Percentiles rank a stretch among this genome's conserved stretches.
These are phyloP conservation scores for Colletotrichum euphorbiae DNA, from an alignment of 2,329 filamentous ascomycete genomes.

Conservation along the genomic window DNA sequence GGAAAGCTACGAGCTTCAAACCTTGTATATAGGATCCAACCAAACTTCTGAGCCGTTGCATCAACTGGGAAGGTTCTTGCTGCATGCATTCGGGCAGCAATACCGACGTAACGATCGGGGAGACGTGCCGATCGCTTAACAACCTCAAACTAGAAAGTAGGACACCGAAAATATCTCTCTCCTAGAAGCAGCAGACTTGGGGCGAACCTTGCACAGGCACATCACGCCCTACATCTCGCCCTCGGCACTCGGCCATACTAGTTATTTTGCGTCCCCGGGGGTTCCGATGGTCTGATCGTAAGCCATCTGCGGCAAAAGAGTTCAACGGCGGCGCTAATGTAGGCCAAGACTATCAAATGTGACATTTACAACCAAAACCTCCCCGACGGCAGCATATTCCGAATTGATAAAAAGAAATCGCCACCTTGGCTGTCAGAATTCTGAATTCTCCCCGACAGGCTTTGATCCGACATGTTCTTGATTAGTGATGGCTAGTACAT, in stretches of 20 bases:
- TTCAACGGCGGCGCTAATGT: slow-evolving; percentile 1
- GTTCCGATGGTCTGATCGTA: background rate
- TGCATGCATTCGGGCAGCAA: background rate
- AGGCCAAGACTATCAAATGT: background rate
- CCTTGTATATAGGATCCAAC: background rate
- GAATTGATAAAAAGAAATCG: background rate
- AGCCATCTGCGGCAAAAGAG: background rate
- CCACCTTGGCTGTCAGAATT: background rate
- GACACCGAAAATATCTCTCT: background rate
- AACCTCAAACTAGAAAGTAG: background rate
- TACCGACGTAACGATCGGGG: slow-evolving; percentile 9
- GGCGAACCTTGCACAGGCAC: slow-evolving; percentile 13
- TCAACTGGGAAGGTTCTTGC: background rate
- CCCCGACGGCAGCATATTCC: background rate
- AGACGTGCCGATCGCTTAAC: slow-evolving; percentile 4
- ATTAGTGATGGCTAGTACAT: background rate
- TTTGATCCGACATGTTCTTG: background rate
- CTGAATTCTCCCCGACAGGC: background rate
- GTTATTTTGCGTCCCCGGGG: background rate
- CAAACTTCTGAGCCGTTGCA: background rate
- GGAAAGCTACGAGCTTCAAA: too few relatives aligned
- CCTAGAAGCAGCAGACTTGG: too few relatives aligned
- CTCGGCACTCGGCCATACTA: background rate
- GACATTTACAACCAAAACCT: background rate
- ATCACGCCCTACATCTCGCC: background rate